Base-by-base conservation (phyloP, 805 yeast species). In the Yarrowia yakushimensis region DNA sequence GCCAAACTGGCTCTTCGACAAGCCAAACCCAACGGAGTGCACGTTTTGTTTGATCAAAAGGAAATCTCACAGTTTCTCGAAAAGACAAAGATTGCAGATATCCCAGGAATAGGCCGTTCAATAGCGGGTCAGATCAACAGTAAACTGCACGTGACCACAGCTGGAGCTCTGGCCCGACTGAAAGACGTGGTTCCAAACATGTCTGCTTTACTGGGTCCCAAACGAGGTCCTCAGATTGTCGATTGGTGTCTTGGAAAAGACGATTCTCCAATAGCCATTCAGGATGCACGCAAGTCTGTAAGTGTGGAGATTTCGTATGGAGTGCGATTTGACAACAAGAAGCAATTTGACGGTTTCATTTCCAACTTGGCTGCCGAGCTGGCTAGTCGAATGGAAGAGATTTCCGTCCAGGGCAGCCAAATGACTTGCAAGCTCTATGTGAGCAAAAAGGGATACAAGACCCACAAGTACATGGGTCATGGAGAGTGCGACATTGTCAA, bases 221-320 rank as follows among this genome's bases (percentile, higher is more conserved):
- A 88, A 67, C 81, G 89, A 0, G 97, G 96, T 0, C 69, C 71
- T 5, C 88, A 85, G 62, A 72, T 93, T 0, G 81, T 70, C 67
- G 78, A 83, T 0, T 85, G 81, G 66, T 76, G 87, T 8, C 71
- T 84, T 12, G 97, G 97, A 0, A 73, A 78, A 11, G 97, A 93
- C 72, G 74, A 77, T 48, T 82, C 87, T 0, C 79, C 79, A 57
- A 83, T 81, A 37, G 76, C 83, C 75, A 60, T 63, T 48, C 54
- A 64, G 12, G 65, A 63, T 78, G 69, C 69, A 12, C 78, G 96
- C 27, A 90, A 90, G 68, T 82, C 94, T 0, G 81, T 93, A 0
- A 90, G 96, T 0, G 87, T 91, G 4, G 98, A 93, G 70, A 86
- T 93, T 27, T 89, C 90, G 65, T 93, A 90, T 86, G 98, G 97